Conservation (phyloP, 1,139 yeast species). For the Yamadazyma triangularis region DNA sequence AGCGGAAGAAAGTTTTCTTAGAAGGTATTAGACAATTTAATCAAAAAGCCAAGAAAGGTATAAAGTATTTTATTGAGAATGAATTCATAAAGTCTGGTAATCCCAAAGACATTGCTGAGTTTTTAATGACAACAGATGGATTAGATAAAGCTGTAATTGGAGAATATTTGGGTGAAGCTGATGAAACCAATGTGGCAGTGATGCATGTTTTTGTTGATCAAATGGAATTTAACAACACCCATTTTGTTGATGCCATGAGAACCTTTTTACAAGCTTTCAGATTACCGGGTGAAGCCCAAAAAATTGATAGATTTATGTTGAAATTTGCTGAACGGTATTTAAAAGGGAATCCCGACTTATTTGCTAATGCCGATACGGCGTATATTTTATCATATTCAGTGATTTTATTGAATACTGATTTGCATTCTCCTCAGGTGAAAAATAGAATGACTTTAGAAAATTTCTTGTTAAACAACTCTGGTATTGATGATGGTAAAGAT, state of each 20-base stretch:
- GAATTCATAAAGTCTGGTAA: constrained; percentile 59
- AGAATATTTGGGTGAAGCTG: constrained; percentile 89
- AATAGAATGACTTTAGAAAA: constrained; percentile 85
- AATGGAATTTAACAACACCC: constrained; percentile 67
- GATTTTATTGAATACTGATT: constrained; percentile 89
- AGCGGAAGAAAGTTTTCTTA: constrained; percentile 72
- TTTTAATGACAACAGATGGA: constrained; percentile 72
- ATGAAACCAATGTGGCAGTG: constrained; percentile 66
- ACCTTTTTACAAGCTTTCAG: constrained; percentile 81
- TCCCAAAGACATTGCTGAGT: constrained; percentile 68
- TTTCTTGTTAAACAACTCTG: constrained; percentile 79
- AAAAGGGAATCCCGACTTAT: constrained; percentile 78
- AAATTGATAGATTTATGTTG: constrained; percentile 93
- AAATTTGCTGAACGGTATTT: constrained; percentile 93
- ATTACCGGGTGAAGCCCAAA: constrained; percentile 97
- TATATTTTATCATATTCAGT: constrained; percentile 91
- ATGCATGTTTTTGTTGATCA: constrained; percentile 94
- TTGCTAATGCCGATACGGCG: constrained; percentile 92
- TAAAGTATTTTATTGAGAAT: constrained; percentile 54
- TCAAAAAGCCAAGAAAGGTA: constrained; percentile 79
- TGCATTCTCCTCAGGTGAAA: constrained; percentile 83
- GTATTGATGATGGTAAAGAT: constrained; percentile 91
- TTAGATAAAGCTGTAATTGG: constrained; percentile 84
- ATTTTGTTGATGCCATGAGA: constrained; percentile 85
- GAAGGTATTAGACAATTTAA: constrained; percentile 81